Conservation (phyloP, 352 stramenopile species). For the Globisporangium paddicum region DNA sequence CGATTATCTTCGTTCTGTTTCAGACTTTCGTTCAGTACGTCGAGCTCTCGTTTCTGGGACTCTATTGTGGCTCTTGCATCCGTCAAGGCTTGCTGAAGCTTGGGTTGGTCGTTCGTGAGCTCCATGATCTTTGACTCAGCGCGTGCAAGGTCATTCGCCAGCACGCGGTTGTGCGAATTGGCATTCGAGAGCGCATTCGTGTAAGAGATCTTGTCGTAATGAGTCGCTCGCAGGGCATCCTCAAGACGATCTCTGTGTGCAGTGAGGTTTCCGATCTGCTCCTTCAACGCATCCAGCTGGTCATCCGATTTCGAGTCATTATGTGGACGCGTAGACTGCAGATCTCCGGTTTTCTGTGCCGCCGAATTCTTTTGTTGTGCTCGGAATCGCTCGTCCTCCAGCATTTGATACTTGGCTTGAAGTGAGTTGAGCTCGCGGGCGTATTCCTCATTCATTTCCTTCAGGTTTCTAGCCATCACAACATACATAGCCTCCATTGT, state of each 20-base stretch:
- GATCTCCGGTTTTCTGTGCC: not conserved
- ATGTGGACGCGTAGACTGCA: not conserved
- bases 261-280: constrained; percentile 50
- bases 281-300: constrained; percentile 25
- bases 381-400: constrained; percentile 50
- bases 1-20: constrained; percentile 51
- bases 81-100: constrained; percentile 37
- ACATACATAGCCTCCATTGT: not conserved
- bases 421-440: constrained; percentile 41
- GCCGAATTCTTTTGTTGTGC: constrained; percentile 5
- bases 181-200: constrained; percentile 74
- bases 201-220: constrained; percentile 85
- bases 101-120: constrained; percentile 23
- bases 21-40: constrained; percentile 52
- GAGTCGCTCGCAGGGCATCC: constrained; percentile 61
- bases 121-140: constrained; percentile 56
- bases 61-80: constrained; percentile 36
- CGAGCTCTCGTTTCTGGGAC: constrained; percentile 41
- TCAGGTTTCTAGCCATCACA: constrained; percentile 28
- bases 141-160: constrained; percentile 51
- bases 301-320: constrained; percentile 1
- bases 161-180: constrained; percentile 70
- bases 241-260: constrained; percentile 63
- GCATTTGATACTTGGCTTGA: constrained; percentile 35
- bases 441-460: constrained; percentile 45